These are phyloP conservation scores for Pichia paraexigua DNA, from an alignment of 805 yeast species.

Conservation along the genomic window DNA sequence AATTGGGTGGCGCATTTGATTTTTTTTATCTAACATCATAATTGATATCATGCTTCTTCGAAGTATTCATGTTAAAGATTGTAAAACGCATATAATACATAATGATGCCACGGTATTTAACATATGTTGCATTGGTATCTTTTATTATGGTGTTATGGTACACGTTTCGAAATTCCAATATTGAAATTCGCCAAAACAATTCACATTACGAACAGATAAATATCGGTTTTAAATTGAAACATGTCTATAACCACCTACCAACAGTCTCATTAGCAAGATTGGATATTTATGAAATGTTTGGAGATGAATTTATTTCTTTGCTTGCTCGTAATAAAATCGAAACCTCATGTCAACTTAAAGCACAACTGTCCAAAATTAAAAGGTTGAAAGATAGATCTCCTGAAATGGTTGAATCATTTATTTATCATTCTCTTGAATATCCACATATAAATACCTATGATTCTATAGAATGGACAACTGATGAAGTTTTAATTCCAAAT, in stretches of 20 bases:
- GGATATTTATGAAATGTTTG: background rate
- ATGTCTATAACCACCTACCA: slow-evolving; percentile 2
- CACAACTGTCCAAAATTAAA: slow-evolving; percentile 13
- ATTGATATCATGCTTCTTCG: background rate
- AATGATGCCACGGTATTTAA: background rate
- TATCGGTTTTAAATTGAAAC: slow-evolving; percentile 3
- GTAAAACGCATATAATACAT: background rate
- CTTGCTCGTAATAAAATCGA: slow-evolving; percentile 2
- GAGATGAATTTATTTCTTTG: background rate
- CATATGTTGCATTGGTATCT: background rate
- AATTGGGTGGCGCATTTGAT: background rate
- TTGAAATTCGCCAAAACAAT: background rate
- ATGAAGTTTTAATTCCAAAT: slow-evolving; percentile 56
- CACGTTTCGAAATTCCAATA: background rate
- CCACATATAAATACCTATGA: slow-evolving; percentile 29
- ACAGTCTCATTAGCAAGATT: background rate
- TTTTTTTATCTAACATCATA: background rate
- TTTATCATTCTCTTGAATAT: slow-evolving; percentile 42
- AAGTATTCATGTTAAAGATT: background rate
- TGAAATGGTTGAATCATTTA: slow-evolving; percentile 56
- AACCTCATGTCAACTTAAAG: slow-evolving; percentile 13
- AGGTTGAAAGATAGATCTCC: slow-evolving; percentile 46
- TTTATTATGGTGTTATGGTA: background rate
- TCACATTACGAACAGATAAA: background rate
- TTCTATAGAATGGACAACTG: slow-evolving; percentile 61